Conservation (phyloP, 306 rosid species). For the Cucumis hystrix region DNA sequence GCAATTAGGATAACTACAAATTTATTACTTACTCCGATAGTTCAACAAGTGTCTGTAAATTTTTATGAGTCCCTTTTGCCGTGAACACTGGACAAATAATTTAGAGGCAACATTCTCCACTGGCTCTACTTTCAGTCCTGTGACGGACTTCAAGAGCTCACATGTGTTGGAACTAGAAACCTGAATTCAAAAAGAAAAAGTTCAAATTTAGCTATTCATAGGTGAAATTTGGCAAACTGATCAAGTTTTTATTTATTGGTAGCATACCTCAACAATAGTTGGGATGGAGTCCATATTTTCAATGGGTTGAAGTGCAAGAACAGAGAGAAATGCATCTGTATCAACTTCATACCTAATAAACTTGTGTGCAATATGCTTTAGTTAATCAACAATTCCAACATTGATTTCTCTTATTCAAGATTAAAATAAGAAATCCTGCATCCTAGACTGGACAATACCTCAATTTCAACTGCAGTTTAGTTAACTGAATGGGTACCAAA, state of each 20-base stretch:
- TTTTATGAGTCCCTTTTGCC: slow-evolving; percentile 92
- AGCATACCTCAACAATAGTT: slow-evolving; percentile 80
- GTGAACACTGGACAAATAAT: slow-evolving; percentile 95
- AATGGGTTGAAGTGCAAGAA: slow-evolving; percentile 91
- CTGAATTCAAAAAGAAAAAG: slow-evolving; percentile 30
- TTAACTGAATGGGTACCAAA: background rate
- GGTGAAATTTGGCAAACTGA: background rate
- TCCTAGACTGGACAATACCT: background rate
- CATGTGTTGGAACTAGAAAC: slow-evolving; percentile 85
- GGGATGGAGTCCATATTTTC: slow-evolving; percentile 71
- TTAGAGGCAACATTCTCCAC: slow-evolving; percentile 91
- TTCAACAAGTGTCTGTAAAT: slow-evolving; percentile 94
- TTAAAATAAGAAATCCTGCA: background rate
- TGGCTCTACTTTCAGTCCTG: slow-evolving; percentile 76
- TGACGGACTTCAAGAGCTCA: slow-evolving; percentile 72
- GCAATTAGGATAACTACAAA: background rate
- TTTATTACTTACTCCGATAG: slow-evolving; percentile 46
- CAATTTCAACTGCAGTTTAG: background rate
- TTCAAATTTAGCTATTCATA: slow-evolving; percentile 9
- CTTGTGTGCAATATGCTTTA: background rate
- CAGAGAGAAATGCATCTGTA: slow-evolving; percentile 94
- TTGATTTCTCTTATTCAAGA: background rate
- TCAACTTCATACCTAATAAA: slow-evolving; percentile 81
- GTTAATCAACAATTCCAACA: background rate
- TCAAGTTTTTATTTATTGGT: slow-evolving; percentile 4